Conservation (phyloP, 441 rosid genomes). For the Erysimum cheiri region DNA sequence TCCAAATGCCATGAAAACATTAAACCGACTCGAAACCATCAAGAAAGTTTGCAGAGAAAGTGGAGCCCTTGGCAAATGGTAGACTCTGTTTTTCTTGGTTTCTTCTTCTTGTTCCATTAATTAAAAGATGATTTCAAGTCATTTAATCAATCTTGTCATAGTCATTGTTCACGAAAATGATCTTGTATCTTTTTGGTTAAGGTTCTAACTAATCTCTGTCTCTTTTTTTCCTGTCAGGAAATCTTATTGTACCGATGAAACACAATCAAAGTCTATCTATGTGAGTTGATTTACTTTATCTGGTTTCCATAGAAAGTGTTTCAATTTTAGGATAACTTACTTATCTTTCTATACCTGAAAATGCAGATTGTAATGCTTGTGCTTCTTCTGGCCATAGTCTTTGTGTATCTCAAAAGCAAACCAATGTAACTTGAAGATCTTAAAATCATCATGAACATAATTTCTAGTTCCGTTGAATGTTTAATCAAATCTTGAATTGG, state of each 20-base stretch:
- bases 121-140: neutral
- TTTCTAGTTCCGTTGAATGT: neutral
- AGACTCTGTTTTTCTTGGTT: constrained; percentile 14
- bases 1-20: constrained; percentile 69
- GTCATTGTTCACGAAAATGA: neutral
- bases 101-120: neutral
- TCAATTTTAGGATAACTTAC: neutral
- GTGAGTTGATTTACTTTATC: constrained; percentile 24
- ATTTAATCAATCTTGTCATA: neutral
- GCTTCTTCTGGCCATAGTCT: constrained; percentile 59
- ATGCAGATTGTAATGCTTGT: constrained; percentile 49
- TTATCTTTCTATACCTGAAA: neutral
- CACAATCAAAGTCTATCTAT: constrained; percentile 27
- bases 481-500: constrained; percentile 7
- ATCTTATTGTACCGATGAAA: constrained; percentile 27
- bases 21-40: constrained; percentile 65
- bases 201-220: constrained; percentile 25
- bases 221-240: constrained; percentile 18
- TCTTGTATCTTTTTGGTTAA: neutral
- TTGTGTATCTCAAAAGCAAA: constrained; percentile 47
- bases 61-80: constrained; percentile 68
- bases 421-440: constrained; percentile 13
- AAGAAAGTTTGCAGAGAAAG: constrained; percentile 71
- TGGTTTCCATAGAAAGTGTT: neutral
- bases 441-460: neutral